Evolutionary conservation across 176 grass and related monocot species (phyloP).

Genomic region (Saccharum spontaneum): DNA sequence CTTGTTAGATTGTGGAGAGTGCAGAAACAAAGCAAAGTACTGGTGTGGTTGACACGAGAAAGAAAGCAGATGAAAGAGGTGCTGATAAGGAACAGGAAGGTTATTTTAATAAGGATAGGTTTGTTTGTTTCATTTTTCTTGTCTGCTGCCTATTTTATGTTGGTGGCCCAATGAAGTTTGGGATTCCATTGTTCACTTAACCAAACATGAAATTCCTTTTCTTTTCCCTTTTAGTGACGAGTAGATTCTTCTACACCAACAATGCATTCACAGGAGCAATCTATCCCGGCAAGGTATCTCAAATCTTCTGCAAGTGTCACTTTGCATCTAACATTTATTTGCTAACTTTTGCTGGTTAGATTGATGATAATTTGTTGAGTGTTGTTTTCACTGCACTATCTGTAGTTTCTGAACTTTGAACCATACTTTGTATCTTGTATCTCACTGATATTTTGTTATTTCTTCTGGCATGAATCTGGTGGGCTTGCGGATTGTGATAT

Average conservation of each 20-base stretch:
- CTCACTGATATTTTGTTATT: conserved; percentile 28
- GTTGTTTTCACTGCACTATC: conserved; percentile 21
- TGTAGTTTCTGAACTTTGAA: conserved; percentile 20
- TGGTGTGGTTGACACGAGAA: conserved; percentile 46
- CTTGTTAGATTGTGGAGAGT: conserved; percentile 56
- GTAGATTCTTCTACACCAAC: conserved; percentile 56
- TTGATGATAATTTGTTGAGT: background rate
- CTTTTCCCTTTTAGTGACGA: conserved; percentile 46
- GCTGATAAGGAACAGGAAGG: conserved; percentile 77
- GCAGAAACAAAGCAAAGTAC: conserved; percentile 39
- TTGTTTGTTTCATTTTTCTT: conserved; percentile 30
- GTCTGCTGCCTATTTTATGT: conserved; percentile 38
- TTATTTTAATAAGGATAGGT: conserved; percentile 80
- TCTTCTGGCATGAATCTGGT: conserved; percentile 55
- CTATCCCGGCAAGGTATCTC: conserved; percentile 60
- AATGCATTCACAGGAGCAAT: conserved; percentile 36
- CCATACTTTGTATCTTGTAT: background rate
- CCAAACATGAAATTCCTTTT: conserved; percentile 23
- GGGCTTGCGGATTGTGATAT: conserved; percentile 59
- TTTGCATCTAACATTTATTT: conserved; percentile 17
- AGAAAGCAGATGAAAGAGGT: conserved; percentile 60
- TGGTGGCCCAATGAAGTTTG: conserved; percentile 23
- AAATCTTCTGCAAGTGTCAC: conserved; percentile 18
- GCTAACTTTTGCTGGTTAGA: conserved; percentile 8
- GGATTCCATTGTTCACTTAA: conserved; percentile 12